Conservation (phyloP, 2,329 filamentous ascomycete species). For the Hypoxylon sp. region DNA sequence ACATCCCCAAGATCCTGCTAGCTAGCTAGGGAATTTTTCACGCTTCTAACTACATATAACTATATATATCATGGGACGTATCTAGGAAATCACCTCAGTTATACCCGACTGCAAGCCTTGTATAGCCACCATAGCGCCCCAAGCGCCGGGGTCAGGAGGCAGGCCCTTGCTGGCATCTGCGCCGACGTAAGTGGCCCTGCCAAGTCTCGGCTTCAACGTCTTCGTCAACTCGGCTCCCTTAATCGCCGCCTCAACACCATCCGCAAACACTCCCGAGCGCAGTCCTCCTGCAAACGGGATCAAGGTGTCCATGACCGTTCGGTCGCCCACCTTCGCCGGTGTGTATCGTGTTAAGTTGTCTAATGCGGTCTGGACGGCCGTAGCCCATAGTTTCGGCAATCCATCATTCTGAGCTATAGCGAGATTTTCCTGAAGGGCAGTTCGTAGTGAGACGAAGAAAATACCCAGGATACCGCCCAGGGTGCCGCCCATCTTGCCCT, state of each 20-base stretch:
- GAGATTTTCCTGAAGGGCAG: conserved; percentile 57
- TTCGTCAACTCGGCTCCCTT: conserved; percentile 74
- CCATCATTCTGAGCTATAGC: conserved; percentile 52
- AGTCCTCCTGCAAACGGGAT: conserved; percentile 68
- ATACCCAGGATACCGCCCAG: conserved; percentile 55
- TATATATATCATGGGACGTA: conserved; percentile 4
- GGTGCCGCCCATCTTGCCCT: conserved; percentile 66
- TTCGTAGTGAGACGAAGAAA: conserved; percentile 64
- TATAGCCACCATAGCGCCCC: conserved; percentile 74
- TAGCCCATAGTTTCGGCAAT: conserved; percentile 60
- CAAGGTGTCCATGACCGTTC: conserved; percentile 71
- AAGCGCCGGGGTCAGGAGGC: conserved; percentile 79
- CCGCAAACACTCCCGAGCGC: conserved; percentile 65
- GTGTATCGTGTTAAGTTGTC: conserved; percentile 66
- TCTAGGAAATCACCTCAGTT: conserved; percentile 23
- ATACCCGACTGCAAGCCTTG: conserved; percentile 56
- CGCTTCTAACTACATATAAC: not conserved
- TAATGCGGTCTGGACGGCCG: conserved; percentile 61
- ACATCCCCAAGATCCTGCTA: not conserved
- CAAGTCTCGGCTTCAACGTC: conserved; percentile 74
- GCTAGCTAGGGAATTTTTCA: not conserved
- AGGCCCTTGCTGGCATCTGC: conserved; percentile 64
- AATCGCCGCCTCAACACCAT: conserved; percentile 71
- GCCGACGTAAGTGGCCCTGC: conserved; percentile 77
- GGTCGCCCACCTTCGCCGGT: conserved; percentile 68